phyloP scores from a whole-genome alignment of 208 protist species.

The Trypanosoma theileri region DNA sequence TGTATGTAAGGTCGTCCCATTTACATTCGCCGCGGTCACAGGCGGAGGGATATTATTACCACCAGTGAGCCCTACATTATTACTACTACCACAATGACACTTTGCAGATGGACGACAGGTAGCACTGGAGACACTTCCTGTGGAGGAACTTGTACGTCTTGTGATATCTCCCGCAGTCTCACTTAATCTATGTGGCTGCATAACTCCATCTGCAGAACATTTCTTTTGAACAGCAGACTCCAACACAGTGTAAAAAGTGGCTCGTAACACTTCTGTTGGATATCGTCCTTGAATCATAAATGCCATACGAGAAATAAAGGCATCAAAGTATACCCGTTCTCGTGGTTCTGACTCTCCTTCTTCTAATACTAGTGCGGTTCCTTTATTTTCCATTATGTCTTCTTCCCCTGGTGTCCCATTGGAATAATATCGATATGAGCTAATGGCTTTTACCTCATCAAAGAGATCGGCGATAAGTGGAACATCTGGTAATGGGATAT shows the following conservation, averaged over 20 bases:
- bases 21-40: not conserved
- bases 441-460: constrained; percentile 47
- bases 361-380: not conserved
- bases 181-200: constrained; percentile 10
- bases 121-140: not conserved
- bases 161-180: not conserved
- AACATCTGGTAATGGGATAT: constrained; percentile 52
- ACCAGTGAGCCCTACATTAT: too few species aligned
- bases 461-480: constrained; percentile 64
- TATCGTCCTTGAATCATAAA: constrained; percentile 76
- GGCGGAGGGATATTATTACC: not conserved
- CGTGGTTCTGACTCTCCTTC: not conserved
- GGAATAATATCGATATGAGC: constrained; percentile 10
- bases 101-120: constrained; percentile 4
- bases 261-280: constrained; percentile 55
- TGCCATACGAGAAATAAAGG: constrained; percentile 71
- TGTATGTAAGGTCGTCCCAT: not conserved
- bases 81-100: constrained; percentile 3
- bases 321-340: constrained; percentile 60
- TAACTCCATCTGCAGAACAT: constrained; percentile 7
- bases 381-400: not conserved
- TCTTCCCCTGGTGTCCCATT: constrained; percentile 1
- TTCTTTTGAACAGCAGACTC: constrained; percentile 32
- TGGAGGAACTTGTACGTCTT: not conserved
- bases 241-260: constrained; percentile 59